Percentiles rank a stretch among this genome's conserved stretches.
These are phyloP conservation scores for Plasmodium inui DNA, from an alignment of 169 alveolate species.

Conservation along the genomic window DNA sequence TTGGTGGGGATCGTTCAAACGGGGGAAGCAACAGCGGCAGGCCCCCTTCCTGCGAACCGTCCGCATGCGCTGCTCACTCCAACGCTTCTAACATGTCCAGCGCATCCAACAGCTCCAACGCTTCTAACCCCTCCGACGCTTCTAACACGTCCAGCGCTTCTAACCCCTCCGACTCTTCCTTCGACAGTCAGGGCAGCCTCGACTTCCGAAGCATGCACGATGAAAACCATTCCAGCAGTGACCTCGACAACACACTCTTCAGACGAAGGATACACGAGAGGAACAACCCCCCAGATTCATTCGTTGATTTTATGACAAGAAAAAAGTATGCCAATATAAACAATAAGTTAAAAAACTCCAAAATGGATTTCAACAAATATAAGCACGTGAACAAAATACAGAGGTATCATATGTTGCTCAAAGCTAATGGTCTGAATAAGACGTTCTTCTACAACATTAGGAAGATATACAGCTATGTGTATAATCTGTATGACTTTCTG, in stretches of 20 bases:
- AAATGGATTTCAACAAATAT: slow-evolving; percentile 12
- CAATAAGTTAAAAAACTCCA: neutral
- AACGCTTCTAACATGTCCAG: neutral
- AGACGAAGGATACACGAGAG: slow-evolving; percentile 5
- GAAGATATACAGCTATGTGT: slow-evolving; percentile 48
- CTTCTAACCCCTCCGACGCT: too few species aligned
- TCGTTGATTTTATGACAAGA: neutral
- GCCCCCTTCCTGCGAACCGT: neutral
- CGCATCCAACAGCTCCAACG: too few species aligned
- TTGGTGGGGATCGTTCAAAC: too few species aligned
- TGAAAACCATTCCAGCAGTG: slow-evolving; percentile 21
- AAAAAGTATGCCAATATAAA: neutral
- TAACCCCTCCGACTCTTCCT: neutral
- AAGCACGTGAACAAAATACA: slow-evolving; percentile 32
- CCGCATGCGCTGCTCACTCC: neutral
- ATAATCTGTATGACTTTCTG: slow-evolving; percentile 36
- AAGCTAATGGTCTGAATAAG: slow-evolving; percentile 7
- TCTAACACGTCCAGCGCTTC: neutral
- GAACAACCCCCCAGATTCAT: neutral
- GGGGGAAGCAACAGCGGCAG: neutral
- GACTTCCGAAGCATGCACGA: neutral
- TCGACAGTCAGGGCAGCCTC: neutral
- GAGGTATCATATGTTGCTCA: slow-evolving; percentile 25
- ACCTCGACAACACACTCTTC: neutral
- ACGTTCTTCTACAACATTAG: slow-evolving; percentile 15